Conservation (phyloP, 768 basidiomycete species). For the Calocybe gangraenosa region DNA sequence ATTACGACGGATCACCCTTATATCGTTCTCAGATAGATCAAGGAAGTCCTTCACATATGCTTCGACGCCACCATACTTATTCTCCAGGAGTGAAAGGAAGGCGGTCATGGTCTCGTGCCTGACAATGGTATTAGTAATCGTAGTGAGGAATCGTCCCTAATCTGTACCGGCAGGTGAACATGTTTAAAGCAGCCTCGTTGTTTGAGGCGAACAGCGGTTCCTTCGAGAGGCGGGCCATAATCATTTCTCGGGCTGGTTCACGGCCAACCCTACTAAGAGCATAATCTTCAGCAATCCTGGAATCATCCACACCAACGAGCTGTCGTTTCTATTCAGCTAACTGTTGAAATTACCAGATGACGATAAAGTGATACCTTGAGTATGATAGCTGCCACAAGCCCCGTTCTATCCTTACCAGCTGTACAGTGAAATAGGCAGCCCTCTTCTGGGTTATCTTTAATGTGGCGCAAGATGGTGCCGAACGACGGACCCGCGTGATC, state of each 20-base stretch:
- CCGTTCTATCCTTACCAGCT: constrained; percentile 83
- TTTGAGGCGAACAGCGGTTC: constrained; percentile 74
- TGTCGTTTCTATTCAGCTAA: constrained; percentile 20
- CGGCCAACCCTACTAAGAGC: constrained; percentile 75
- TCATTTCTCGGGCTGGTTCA: constrained; percentile 69
- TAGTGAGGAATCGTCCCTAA: neutral
- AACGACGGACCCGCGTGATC: constrained; percentile 69
- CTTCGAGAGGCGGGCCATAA: constrained; percentile 62
- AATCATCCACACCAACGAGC: constrained; percentile 71
- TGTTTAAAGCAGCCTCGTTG: constrained; percentile 73
- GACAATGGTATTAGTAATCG: constrained; percentile 4
- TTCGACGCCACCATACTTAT: constrained; percentile 67
- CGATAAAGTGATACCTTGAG: constrained; percentile 45
- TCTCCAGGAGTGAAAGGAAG: constrained; percentile 55
- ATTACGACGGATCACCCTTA: constrained; percentile 54
- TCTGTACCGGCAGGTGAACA: constrained; percentile 73
- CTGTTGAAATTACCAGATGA: constrained; percentile 1
- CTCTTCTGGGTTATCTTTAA: constrained; percentile 63
- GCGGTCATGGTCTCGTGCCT: constrained; percentile 78
- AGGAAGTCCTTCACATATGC: constrained; percentile 53
- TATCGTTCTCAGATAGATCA: constrained; percentile 61
- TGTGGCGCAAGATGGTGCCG: constrained; percentile 66
- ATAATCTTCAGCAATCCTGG: constrained; percentile 67
- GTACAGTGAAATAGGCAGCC: constrained; percentile 78
- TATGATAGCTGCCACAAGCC: constrained; percentile 67